Conservation (phyloP, 129 eudicot genomes). For the Cynara cardunculus region DNA sequence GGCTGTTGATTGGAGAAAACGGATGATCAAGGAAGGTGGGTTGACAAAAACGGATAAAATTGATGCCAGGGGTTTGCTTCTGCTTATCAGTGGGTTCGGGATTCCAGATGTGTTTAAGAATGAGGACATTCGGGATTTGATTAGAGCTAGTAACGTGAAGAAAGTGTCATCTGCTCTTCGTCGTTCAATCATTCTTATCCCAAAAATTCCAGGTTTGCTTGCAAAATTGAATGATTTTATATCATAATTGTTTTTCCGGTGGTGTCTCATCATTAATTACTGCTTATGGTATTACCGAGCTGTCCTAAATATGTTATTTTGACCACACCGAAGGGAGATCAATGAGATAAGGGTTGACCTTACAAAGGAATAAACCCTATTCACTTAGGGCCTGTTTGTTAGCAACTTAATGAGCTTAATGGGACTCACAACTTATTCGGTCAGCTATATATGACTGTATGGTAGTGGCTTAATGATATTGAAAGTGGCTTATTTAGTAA, state of each 20-base stretch:
- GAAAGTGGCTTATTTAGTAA: no score
- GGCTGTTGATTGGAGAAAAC: conserved; percentile 51
- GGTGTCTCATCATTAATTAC: not conserved
- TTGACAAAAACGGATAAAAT: conserved; percentile 31
- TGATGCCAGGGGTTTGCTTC: conserved; percentile 71
- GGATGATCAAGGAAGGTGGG: conserved; percentile 59
- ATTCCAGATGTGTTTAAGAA: conserved; percentile 41
- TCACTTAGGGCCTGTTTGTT: not conserved
- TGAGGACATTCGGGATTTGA: conserved; percentile 55
- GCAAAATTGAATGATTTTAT: conserved; percentile 4
- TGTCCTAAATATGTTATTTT: not conserved
- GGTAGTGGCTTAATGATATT: no score
- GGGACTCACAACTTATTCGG: no score
- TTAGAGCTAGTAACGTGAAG: conserved; percentile 31
- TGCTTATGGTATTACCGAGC: not conserved
- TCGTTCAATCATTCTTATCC: conserved; percentile 43
- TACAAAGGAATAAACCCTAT: no score
- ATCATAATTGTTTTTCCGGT: not conserved
- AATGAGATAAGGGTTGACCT: no score
- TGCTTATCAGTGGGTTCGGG: conserved; percentile 66
- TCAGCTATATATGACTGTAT: no score
- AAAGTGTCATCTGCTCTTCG: conserved; percentile 39
- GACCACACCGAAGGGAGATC: no score
- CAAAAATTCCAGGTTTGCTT: conserved; percentile 49
- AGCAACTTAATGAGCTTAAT: no score